A percentile compares a stretch with the other conserved stretches of the same genome.
These are phyloP conservation scores for Spinellus fusiger DNA, from an alignment of 192 early-diverging fungal species.

Conservation along the genomic window DNA sequence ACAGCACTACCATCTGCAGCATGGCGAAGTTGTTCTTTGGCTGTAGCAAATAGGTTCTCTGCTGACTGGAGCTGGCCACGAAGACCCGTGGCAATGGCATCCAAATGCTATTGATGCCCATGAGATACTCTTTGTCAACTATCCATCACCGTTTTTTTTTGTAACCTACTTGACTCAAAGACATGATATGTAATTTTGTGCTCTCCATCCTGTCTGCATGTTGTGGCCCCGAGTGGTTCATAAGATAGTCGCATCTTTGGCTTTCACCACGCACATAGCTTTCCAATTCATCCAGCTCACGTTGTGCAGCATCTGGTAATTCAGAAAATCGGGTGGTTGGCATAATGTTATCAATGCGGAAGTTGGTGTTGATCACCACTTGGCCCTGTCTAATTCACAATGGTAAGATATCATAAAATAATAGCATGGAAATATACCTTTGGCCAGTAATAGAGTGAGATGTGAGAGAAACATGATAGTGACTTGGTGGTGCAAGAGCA, in stretches of 20 bases:
- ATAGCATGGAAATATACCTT: background rate
- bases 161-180: slow-evolving; percentile 16
- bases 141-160: background rate
- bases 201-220: slow-evolving; percentile 11
- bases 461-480: background rate
- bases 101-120: slow-evolving; percentile 17
- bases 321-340: slow-evolving; percentile 18
- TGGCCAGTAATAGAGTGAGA: background rate
- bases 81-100: slow-evolving; percentile 12
- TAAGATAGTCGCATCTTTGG: slow-evolving; percentile 22
- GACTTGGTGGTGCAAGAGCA: background rate
- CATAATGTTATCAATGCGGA: slow-evolving; percentile 23
- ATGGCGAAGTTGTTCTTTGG: slow-evolving; percentile 20
- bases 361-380: slow-evolving; percentile 12
- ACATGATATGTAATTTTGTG: background rate
- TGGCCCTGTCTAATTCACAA: slow-evolving; percentile 14
- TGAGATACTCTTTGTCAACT: background rate
- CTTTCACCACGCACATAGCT: slow-evolving; percentile 20
- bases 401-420: background rate
- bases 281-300: slow-evolving; percentile 24
- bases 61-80: slow-evolving; percentile 9
- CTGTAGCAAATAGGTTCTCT: slow-evolving; percentile 12
- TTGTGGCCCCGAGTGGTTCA: slow-evolving; percentile 14
- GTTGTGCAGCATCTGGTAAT: slow-evolving; percentile 22
- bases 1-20: slow-evolving; percentile 14